Evolutionary conservation across 345 rosid species (phyloP), one percentile per base, ranked within the genome.

Genomic region (Citrus reticulata): DNA sequence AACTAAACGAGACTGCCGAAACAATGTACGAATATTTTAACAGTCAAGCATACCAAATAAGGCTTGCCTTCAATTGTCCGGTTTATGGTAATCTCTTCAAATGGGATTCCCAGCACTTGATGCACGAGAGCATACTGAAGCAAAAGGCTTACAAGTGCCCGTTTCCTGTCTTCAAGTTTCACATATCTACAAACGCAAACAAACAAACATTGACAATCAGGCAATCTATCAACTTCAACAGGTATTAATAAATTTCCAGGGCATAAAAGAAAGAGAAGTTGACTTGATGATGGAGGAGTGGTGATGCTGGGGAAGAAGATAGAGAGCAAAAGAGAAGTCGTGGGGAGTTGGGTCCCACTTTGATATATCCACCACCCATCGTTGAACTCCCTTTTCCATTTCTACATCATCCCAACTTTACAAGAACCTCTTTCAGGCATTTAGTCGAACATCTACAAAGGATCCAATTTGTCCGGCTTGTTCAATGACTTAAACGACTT

Each of bases 11-110:
- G 51, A 24, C 27, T 29, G 40, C 77, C 19, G 62, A 59, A 80
- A 74, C 27, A 55, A 51, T 10, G 64, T 54, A 22, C 13, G 72
- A 25, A 67, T 34, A 29, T 11, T 74, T 25, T 25, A 27, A 27
- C 49, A 25, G 42, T 11, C n/a, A n/a, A 30, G 55, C 84, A 59
- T 85, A 89, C 93, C 88, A 89, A 75, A 81, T 87, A 90, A 25
- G 96, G 95, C 70, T 92, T 92, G 62, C 93, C 93, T 78, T 92
- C 92, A 63, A 34, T 27, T 1, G 89, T 89, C 64, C 92, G 93
- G 20, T 82, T 80, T 77, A 92, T 90, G 72, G 73, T 69, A 77
- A 88, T 86, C 35, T 83, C 82, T 25, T 80, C 77, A 70, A 67
- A 83, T 6, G 90, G 88, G 39, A 86, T 80, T 55, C 86, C 88